These are phyloP conservation scores for Triticum dicoccoides DNA, from an alignment of 176 grass and related monocot species.

Conservation along the genomic window DNA sequence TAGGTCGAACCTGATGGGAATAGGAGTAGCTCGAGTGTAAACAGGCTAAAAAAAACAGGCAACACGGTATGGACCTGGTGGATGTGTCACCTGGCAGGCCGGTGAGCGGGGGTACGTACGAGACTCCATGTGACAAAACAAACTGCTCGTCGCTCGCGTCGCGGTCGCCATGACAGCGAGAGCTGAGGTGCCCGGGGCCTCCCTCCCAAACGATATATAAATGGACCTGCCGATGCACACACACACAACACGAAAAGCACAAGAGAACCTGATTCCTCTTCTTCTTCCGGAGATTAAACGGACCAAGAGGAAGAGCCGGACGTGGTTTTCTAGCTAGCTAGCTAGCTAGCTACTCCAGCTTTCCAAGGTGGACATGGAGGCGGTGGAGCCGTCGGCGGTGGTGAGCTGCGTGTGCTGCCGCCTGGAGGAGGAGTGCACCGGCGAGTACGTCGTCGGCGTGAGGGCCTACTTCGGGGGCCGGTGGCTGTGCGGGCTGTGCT, in stretches of 20 bases:
- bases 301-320: too few relatives aligned
- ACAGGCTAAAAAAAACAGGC: neutral
- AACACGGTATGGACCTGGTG: neutral
- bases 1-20: neutral
- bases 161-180: slow-evolving; percentile 5
- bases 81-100: neutral
- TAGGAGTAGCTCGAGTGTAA: neutral
- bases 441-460: slow-evolving; percentile 57
- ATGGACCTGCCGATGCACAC: neutral
- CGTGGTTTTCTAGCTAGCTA: too few relatives aligned
- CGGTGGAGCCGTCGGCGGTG: slow-evolving; percentile 49
- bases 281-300: too few relatives aligned
- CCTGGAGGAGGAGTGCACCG: slow-evolving; percentile 79
- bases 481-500: slow-evolving; percentile 88
- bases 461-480: slow-evolving; percentile 49
- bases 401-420: slow-evolving; percentile 81
- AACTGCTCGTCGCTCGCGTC: neutral
- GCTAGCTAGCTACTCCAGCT: too few relatives aligned
- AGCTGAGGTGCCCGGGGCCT: neutral
- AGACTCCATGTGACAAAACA: slow-evolving; percentile 24
- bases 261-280: neutral
- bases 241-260: neutral
- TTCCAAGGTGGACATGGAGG: slow-evolving; percentile 10
- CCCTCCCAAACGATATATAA: slow-evolving; percentile 16
- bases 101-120: neutral